Conservation (phyloP, 176 grass and related monocot species). For the Puccinellia tenuiflora region DNA sequence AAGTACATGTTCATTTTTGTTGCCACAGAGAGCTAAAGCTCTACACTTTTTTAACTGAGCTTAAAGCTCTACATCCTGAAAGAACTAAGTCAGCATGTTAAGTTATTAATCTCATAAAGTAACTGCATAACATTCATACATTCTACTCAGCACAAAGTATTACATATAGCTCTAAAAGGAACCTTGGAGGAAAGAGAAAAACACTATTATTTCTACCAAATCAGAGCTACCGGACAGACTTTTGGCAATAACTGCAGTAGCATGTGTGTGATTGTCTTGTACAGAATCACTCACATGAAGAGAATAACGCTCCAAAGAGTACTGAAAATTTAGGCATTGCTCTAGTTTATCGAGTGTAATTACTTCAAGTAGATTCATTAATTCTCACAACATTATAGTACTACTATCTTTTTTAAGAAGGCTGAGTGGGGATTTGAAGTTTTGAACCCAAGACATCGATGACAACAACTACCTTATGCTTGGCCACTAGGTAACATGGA, state of each 20-base stretch:
- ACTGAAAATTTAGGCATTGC: neutral
- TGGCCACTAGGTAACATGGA: neutral
- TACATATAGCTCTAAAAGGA: neutral
- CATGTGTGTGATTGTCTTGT: neutral
- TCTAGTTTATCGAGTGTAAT: neutral
- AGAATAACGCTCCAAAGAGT: neutral
- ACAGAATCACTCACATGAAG: neutral
- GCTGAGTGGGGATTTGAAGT: neutral
- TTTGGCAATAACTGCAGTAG: neutral
- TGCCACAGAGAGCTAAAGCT: neutral
- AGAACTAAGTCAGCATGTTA: conserved; percentile 11
- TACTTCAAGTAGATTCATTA: neutral
- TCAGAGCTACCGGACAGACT: neutral
- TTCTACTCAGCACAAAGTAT: conserved; percentile 1
- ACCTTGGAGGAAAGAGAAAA: conserved; percentile 3
- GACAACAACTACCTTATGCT: neutral
- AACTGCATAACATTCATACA: neutral
- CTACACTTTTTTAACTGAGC: neutral
- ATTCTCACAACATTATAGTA: neutral
- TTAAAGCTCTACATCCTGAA: neutral
- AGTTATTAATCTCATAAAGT: neutral
- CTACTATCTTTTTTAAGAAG: neutral
- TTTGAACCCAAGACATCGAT: neutral
- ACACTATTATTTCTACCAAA: neutral
- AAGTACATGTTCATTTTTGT: neutral